Evolutionary conservation across 2,329 filamentous ascomycete species (phyloP), one percentile per base, ranked within the genome.

Genomic region (Periconia sp.): DNA sequence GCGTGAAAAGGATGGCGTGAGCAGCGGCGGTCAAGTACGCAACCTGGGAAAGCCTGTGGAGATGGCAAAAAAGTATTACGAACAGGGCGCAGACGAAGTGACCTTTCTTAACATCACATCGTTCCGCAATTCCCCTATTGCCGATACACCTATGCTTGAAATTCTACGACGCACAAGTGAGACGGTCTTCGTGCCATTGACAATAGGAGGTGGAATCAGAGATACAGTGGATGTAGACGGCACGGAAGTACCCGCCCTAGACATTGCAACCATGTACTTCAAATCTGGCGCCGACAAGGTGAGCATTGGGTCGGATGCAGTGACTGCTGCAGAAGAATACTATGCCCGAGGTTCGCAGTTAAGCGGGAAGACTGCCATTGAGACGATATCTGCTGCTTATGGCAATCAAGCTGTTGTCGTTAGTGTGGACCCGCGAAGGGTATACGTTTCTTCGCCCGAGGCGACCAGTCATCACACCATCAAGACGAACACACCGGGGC

Each of bases 31-130:
- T 18, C 74, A 83, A 62, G 92, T 99, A 35, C 87, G 94, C 59
- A 99, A 99, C 74, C 82, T 99, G 3, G 94, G 94, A 60, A 99
- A 99, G 76, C 94, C 94, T 1, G 92, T 99, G 46, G 92, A 96
- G 60, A 90, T 99, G 84, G 94, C 94, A 9, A 86, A 85, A 75
- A 86, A 85, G 67, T 99, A 99, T 80, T 99, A 97, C 79, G 88
- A 95, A 69, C 91, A 96, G 76, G 94, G 94, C 55, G 92, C 94
- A 13, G 94, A 99, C 75, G 94, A 99, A 76, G 85, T 99, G 52
- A 96, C 93, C 1, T 99, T 99, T 75, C 82, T 99, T 62, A 99
- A 99, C 81, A 99, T 99, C 70, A 99, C 93, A 1, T 94, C 89
- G 18, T 99, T 99, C 83, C 88, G 94, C 57, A 94, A 97, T 78